A percentile compares a stretch with the other conserved stretches of the same genome.
Evolutionary conservation across 148 eudicot species (phyloP).

Genomic region (Linanthus parryae): DNA sequence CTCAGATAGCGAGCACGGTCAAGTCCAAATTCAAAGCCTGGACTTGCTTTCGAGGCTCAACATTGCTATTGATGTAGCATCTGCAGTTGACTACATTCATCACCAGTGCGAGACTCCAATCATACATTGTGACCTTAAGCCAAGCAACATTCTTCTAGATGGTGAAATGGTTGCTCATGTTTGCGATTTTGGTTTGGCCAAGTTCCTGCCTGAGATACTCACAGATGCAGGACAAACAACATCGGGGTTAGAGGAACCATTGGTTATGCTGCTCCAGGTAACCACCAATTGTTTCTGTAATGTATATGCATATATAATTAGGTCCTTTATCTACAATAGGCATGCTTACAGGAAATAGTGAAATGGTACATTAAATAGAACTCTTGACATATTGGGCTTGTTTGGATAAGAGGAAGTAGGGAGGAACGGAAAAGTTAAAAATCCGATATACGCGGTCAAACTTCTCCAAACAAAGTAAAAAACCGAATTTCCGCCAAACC

Average conservation of each 20-base stretch:
- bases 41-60: slow-evolving; percentile 28
- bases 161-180: slow-evolving; percentile 53
- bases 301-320: too few relatives aligned
- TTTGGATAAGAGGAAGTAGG: too few relatives aligned
- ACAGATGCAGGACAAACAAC: background rate
- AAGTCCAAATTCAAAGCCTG: slow-evolving; percentile 25
- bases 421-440: too few relatives aligned
- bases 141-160: slow-evolving; percentile 51
- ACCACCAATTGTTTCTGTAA: too few relatives aligned
- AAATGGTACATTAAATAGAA: too few relatives aligned
- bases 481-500: too few relatives aligned
- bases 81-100: slow-evolving; percentile 48
- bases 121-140: slow-evolving; percentile 71
- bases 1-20: slow-evolving; percentile 23
- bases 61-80: slow-evolving; percentile 42
- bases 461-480: too few relatives aligned
- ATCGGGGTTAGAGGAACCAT: slow-evolving; percentile 2
- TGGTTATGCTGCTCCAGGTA: slow-evolving; percentile 6
- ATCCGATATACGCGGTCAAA: too few relatives aligned
- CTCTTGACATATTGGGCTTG: too few relatives aligned
- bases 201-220: slow-evolving; percentile 16
- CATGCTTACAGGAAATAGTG: too few relatives aligned
- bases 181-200: slow-evolving; percentile 68
- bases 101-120: slow-evolving; percentile 41
- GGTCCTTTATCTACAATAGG: too few relatives aligned